Base-by-base conservation (phyloP, 345 rosid species). In the Salix brachista region DNA sequence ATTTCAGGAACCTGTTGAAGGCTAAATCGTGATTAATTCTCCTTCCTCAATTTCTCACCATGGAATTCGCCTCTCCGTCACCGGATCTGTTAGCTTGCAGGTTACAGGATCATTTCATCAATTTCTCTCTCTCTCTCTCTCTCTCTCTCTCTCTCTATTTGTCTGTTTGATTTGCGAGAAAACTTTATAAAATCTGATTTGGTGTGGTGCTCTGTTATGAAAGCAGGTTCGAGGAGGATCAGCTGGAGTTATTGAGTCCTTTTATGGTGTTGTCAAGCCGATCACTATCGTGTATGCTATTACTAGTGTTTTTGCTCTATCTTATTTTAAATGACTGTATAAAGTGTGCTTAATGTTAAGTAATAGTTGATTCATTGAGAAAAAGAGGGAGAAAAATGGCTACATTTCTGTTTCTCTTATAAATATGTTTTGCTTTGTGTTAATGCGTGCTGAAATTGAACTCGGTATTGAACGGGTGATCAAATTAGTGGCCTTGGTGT, bases 241-340 rank as follows among this genome's bases (percentile, higher is more conserved):
- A 30, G 97, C 96, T 2, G 97, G 97, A 23, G 90, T 95, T 48
- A 84, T 95, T 44, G 97, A 95, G 82, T 87, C 97, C 4, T 78
- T 92, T 14, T 92, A 91, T 76, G 96, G 97, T 41, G 96, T 86
- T 61, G 78, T 95, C 79, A 92, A 89, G 81, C 98, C 98, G n/a
- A 89, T 91, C 73, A 56, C 72, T 11, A 87, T 94, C 12, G 77
- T 91, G 97, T 94, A 80, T 32, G 69, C 5, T 26, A n/a, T 6
- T 71, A 1, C 13, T 9, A 30, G 23, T 54, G 8, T 8, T 48
- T 26, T 13, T 8, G 0, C 39, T 42, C 72, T 10, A 10, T 69
- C 8, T 42, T 41, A 34, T 30, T 30, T 30, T 30, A 30, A 30
- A 30, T 30, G 32, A 30, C 0, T 30, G 32, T 30, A 30, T 30